phyloP scores from a whole-genome alignment of 1,284 basidiomycete species.

The Amanita bisporigera region DNA sequence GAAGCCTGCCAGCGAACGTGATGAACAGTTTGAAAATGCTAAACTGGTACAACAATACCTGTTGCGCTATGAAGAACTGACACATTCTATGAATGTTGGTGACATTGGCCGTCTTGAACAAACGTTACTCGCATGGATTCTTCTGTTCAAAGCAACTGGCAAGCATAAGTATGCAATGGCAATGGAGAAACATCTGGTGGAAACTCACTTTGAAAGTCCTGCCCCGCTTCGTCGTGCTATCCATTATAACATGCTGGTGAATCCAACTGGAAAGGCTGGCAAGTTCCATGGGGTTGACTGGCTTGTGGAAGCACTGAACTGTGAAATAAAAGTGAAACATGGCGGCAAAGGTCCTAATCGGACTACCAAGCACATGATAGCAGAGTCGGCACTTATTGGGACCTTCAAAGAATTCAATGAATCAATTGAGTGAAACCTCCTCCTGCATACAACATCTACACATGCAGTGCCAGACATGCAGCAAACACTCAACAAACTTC shows the following conservation, averaged over 20 bases:
- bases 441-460: neutral
- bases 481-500: too few relatives aligned
- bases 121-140: slow-evolving; percentile 15
- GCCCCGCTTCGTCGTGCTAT: slow-evolving; percentile 3
- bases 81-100: too few relatives aligned
- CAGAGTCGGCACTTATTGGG: slow-evolving; percentile 27
- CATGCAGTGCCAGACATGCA: too few relatives aligned
- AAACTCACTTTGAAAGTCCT: slow-evolving; percentile 9
- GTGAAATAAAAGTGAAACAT: slow-evolving; percentile 10
- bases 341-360: slow-evolving; percentile 15
- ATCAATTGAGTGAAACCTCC: neutral
- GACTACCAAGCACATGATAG: slow-evolving; percentile 21
- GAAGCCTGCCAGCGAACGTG: slow-evolving; percentile 5
- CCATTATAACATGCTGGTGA: slow-evolving; percentile 13
- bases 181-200: slow-evolving; percentile 18
- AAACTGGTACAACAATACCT: too few relatives aligned
- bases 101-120: too few relatives aligned
- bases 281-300: slow-evolving; percentile 17
- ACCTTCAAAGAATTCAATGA: slow-evolving; percentile 13
- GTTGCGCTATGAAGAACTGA: too few relatives aligned
- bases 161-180: slow-evolving; percentile 44
- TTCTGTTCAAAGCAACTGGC: slow-evolving; percentile 38
- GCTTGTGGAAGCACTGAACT: slow-evolving; percentile 15
- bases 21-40: slow-evolving; percentile 9
- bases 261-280: slow-evolving; percentile 16